phyloP scores from a whole-genome alignment of 768 basidiomycete genomes.

The Suillus luteus region DNA sequence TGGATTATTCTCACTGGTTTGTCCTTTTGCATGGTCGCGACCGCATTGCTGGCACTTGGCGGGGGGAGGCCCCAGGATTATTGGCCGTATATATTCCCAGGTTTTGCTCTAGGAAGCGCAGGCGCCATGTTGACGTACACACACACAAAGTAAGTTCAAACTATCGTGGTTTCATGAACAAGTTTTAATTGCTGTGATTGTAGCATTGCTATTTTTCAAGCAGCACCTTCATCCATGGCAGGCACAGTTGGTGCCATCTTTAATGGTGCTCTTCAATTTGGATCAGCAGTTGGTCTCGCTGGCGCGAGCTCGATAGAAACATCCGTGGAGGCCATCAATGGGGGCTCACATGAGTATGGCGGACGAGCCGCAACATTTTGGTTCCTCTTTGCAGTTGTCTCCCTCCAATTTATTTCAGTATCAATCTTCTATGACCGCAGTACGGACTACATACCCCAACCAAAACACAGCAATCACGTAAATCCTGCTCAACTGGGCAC shows the following conservation, averaged over 20 bases:
- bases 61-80: constrained; percentile 44
- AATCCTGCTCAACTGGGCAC: not conserved
- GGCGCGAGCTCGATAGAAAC: constrained; percentile 50
- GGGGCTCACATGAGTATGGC: constrained; percentile 33
- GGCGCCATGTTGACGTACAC: constrained; percentile 49
- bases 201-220: constrained; percentile 54
- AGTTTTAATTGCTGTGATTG: not conserved
- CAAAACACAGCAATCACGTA: not conserved
- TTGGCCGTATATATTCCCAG: constrained; percentile 52
- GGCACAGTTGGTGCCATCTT: constrained; percentile 60
- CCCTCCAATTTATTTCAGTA: constrained; percentile 34
- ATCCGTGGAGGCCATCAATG: constrained; percentile 39
- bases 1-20: constrained; percentile 48
- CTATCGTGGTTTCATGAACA: not conserved
- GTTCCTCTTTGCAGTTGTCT: constrained; percentile 43
- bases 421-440: constrained; percentile 37
- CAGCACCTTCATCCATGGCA: constrained; percentile 48
- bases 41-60: constrained; percentile 43
- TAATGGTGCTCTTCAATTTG: constrained; percentile 54
- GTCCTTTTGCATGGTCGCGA: constrained; percentile 38
- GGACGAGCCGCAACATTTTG: constrained; percentile 49
- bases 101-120: constrained; percentile 47
- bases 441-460: constrained; percentile 15
- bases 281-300: constrained; percentile 52
- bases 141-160: constrained; percentile 46